A percentile compares a stretch with the other conserved stretches of the same genome.
These are phyloP conservation scores for Arthroderma uncinatum DNA, from an alignment of 2,329 filamentous ascomycete genomes.

Conservation along the genomic window DNA sequence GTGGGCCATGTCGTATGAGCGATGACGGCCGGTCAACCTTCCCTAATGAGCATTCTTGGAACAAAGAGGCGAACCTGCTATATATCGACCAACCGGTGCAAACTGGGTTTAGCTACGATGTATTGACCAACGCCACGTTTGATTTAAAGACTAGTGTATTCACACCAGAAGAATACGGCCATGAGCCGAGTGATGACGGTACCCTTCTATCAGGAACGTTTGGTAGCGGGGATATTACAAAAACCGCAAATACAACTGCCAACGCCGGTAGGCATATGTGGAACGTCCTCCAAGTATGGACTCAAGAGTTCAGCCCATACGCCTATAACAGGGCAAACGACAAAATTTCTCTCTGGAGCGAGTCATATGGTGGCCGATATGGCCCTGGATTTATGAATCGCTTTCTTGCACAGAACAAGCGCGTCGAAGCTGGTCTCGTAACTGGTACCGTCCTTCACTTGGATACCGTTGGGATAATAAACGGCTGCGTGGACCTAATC, in stretches of 20 bases:
- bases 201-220: neutral
- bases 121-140: constrained; percentile 1
- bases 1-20: constrained; percentile 36
- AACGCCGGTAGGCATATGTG: constrained; percentile 46
- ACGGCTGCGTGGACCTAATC: constrained; percentile 52
- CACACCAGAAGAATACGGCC: neutral
- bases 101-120: constrained; percentile 43
- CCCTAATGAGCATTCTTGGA: constrained; percentile 38
- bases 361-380: constrained; percentile 38
- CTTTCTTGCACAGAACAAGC: constrained; percentile 33
- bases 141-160: constrained; percentile 5
- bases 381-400: constrained; percentile 31
- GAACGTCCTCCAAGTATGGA: constrained; percentile 52
- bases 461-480: constrained; percentile 47
- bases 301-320: constrained; percentile 45
- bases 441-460: constrained; percentile 33
- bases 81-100: constrained; percentile 54
- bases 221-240: neutral
- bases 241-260: constrained; percentile 40
- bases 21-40: constrained; percentile 36
- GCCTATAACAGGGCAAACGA: constrained; percentile 32
- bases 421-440: constrained; percentile 23
- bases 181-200: neutral
- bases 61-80: constrained; percentile 51
- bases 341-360: constrained; percentile 38